These are phyloP conservation scores for Suillus placidus DNA, from an alignment of 768 basidiomycete species.

Conservation along the genomic window DNA sequence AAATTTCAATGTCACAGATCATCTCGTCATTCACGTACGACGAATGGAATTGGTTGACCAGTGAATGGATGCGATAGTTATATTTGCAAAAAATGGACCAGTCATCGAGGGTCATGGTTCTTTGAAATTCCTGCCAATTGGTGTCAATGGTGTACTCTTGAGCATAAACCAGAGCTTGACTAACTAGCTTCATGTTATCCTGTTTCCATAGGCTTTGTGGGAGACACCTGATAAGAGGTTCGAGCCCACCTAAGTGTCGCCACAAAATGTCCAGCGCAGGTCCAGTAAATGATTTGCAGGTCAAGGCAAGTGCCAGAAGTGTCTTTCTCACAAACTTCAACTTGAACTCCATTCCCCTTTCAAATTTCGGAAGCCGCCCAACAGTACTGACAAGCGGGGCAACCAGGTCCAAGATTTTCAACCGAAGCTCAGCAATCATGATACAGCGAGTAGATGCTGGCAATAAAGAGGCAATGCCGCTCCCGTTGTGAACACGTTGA, in stretches of 20 bases:
- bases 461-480: neutral
- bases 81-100: neutral
- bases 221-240: neutral
- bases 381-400: no score
- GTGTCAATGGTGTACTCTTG: neutral
- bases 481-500: neutral
- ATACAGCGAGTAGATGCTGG: neutral
- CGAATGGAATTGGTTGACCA: neutral
- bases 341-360: no score
- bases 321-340: neutral
- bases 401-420: neutral
- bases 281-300: neutral
- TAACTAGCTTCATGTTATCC: neutral
- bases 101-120: neutral
- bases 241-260: neutral
- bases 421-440: neutral
- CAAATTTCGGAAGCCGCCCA: no score
- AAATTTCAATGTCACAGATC: neutral
- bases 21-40: neutral
- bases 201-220: neutral
- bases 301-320: slow-evolving; percentile 2
- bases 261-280: slow-evolving; percentile 4
- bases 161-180: neutral
- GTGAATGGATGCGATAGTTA: slow-evolving; percentile 13
- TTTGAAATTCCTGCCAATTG: neutral